These are phyloP conservation scores for Paecilomyces niveus DNA, from an alignment of 2,329 filamentous ascomycete species.

Conservation along the genomic window DNA sequence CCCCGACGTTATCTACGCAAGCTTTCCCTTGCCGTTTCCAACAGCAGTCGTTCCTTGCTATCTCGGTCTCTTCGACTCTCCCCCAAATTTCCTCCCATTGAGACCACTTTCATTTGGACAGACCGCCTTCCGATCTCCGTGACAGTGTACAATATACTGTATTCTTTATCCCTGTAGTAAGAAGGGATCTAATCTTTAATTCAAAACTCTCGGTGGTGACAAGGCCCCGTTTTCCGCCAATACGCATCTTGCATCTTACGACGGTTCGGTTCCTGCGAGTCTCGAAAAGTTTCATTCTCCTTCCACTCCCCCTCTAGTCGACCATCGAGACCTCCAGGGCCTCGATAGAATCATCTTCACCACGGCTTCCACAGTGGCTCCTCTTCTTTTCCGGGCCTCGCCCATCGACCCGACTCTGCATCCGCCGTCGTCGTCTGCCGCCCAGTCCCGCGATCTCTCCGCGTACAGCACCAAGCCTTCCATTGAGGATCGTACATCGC, in stretches of 20 bases:
- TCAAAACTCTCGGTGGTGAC: not conserved
- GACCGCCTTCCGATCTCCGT: not conserved
- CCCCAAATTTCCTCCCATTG: not conserved
- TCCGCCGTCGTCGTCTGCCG: slow-evolving; percentile 41
- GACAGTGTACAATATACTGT: not conserved
- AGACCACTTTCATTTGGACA: not conserved
- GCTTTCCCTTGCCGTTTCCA: not conserved
- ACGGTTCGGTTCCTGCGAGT: not conserved
- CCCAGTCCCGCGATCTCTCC: slow-evolving; percentile 24
- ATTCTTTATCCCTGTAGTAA: not conserved
- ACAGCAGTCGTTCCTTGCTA: not conserved
- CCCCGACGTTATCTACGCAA: not conserved
- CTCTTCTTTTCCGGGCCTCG: slow-evolving; percentile 53
- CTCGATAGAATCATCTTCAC: slow-evolving; percentile 23
- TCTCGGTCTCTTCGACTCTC: not conserved
- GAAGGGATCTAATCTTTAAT: not conserved
- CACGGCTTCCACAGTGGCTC: slow-evolving; percentile 55
- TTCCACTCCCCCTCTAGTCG: slow-evolving; percentile 18
- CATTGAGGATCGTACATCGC: slow-evolving; percentile 40
- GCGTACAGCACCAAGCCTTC: slow-evolving; percentile 37
- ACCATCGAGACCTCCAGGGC: slow-evolving; percentile 22
- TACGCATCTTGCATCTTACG: not conserved
- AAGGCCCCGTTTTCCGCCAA: not conserved
- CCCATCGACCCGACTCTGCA: slow-evolving; percentile 45
- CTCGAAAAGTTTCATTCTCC: not conserved